A percentile compares a stretch with the other conserved stretches of the same genome.
Evolutionary conservation across 2,329 filamentous ascomycete species (phyloP).

Genomic region (Aureobasidium sp.): DNA sequence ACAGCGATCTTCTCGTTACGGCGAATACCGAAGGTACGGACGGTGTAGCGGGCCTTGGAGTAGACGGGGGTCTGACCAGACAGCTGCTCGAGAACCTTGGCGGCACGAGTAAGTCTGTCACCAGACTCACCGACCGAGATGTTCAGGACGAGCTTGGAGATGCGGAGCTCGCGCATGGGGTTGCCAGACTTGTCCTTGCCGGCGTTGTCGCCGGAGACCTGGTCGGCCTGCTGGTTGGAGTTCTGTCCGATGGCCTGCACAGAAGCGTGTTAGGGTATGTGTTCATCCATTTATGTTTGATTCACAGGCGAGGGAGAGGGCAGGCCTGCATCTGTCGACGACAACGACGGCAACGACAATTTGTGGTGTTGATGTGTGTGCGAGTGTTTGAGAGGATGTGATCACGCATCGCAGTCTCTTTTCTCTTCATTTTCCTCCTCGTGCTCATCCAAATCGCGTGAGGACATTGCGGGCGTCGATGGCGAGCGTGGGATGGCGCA

Average conservation of each 20-base stretch:
- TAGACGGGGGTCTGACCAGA: slow-evolving; percentile 99
- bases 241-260: slow-evolving; percentile 22
- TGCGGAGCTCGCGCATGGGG: slow-evolving; percentile 99
- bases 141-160: slow-evolving; percentile 99
- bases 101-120: slow-evolving; percentile 99
- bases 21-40: slow-evolving; percentile 99
- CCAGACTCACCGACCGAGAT: slow-evolving; percentile 99
- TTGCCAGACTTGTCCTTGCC: slow-evolving; percentile 74
- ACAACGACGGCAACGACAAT: neutral
- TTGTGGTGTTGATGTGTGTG: neutral
- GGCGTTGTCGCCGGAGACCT: neutral
- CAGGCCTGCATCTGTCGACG: slow-evolving; percentile 15
- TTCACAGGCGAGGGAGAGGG: slow-evolving; percentile 15
- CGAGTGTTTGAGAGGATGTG: neutral
- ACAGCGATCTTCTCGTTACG: slow-evolving; percentile 99
- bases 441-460: slow-evolving; percentile 6
- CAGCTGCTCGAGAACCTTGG: slow-evolving; percentile 99
- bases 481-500: neutral
- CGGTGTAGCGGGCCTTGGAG: slow-evolving; percentile 99
- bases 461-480: neutral
- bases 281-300: slow-evolving; percentile 15
- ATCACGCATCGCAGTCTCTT: neutral
- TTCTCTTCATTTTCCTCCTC: neutral
- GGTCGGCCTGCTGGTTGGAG: slow-evolving; percentile 54
- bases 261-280: neutral